phyloP scores from a whole-genome alignment of 73 alveolate genomes.

The Paramecium bursaria region DNA sequence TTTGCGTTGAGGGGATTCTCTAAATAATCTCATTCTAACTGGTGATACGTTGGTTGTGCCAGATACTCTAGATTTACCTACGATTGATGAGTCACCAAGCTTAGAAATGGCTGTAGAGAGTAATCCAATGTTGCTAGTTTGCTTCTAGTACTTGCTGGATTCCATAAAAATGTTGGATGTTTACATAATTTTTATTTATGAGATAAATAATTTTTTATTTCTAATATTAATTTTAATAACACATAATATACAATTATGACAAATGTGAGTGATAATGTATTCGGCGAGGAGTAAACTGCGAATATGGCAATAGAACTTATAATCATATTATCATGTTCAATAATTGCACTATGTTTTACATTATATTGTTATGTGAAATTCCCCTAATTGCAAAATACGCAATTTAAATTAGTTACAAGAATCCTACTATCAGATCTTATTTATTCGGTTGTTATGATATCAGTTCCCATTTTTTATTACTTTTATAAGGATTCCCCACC shows the following conservation, averaged over 20 bases:
- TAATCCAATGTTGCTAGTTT: no score
- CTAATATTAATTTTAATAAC: no score
- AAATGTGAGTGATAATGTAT: no score
- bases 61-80: no score
- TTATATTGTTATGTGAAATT: conserved; percentile 31
- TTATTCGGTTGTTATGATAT: conserved; percentile 6
- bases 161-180: no score
- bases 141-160: no score
- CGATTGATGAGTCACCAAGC: no score
- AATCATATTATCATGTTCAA: not conserved
- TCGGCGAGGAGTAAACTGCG: not conserved
- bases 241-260: no score
- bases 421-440: conserved; percentile 41
- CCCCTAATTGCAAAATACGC: conserved; percentile 13
- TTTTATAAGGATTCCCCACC: not conserved
- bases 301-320: not conserved
- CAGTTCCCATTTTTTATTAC: not conserved
- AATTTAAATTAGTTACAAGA: conserved; percentile 42
- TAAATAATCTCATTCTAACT: conserved; percentile 52
- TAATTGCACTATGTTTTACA: not conserved
- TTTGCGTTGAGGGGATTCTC: conserved; percentile 51
- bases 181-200: no score
- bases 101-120: conserved; percentile 41
- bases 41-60: conserved; percentile 51
- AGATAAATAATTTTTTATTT: no score